Conservation (phyloP, 441 rosid genomes). For the Gossypium trilobum region DNA sequence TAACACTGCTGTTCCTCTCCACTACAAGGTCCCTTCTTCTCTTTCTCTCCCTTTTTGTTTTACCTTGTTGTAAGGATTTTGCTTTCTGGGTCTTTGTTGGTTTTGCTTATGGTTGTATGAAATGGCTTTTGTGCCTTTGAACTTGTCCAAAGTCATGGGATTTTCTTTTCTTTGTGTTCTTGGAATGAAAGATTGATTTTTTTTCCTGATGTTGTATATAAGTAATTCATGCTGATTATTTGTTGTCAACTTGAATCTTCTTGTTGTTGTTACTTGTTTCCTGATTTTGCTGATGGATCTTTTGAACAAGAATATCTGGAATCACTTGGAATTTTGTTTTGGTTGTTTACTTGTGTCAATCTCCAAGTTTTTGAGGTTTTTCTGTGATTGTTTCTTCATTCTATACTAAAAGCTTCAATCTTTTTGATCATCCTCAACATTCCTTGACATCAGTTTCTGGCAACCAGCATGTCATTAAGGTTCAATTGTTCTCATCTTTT, state of each 20-base stretch:
- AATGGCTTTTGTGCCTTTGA: background rate
- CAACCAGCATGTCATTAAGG: background rate
- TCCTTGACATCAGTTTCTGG: background rate
- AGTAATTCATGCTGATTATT: background rate
- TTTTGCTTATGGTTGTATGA: background rate
- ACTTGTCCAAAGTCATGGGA: background rate
- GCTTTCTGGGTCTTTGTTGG: background rate
- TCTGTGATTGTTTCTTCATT: background rate
- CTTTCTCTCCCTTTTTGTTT: background rate
- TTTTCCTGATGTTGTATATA: background rate
- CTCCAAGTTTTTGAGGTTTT: background rate
- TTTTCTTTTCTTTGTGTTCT: background rate
- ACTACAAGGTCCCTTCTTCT: conserved; percentile 54
- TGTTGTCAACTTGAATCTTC: background rate
- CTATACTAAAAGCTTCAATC: background rate
- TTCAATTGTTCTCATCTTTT: background rate
- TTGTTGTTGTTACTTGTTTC: background rate
- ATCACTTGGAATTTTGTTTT: background rate
- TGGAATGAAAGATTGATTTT: background rate
- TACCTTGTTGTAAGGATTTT: background rate
- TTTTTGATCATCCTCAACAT: background rate
- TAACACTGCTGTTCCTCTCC: conserved; percentile 61
- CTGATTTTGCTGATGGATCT: background rate
- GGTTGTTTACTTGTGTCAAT: background rate
- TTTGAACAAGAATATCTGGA: background rate